Base-by-base conservation (phyloP, 805 yeast genomes). In the Yamadazyma olivae region DNA sequence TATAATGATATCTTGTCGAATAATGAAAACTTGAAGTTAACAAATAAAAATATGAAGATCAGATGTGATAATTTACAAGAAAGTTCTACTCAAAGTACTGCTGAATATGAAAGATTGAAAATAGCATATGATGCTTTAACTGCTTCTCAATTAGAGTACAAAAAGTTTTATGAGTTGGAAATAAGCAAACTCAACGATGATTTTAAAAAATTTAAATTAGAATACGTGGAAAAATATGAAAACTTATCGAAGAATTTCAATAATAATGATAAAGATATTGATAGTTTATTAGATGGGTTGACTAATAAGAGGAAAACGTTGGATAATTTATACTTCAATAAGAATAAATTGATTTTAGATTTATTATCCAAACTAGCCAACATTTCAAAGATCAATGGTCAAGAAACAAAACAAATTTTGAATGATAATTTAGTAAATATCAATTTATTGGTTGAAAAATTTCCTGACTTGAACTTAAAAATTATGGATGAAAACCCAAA, bases 51-150 rank as follows among this genome's bases (percentile, higher is more conserved):
- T 30, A 56, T 78, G 44, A 73, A 75, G 39, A 61, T 69, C 18
- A 67, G 79, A 36, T 61, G 77, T 45, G 66, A 64, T 9, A 70
- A 64, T 40, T 53, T 77, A 27, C 75, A 74, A 44, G 71, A 68
- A 29, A 62, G 67, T 33, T 74, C 74, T 32, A 57, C 64, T 1
- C 48, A 58, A 4, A 54, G 73, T 6, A 61, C 68, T 1, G 62
- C 76, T 2, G 88, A 82, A 49, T 64, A 58, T 33, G 82, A 76
- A 49, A 51, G 81, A 35, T 60, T 79, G 43, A 74, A 78, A 47
- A 67, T 67, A 19, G 73, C 82, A 5, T 79, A 81, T 52, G 83
- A 80, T 44, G 71, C 80, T 0, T 52, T 82, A 19, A 58, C 75
- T 17, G 62, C 67, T 2, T 60, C 77, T 3, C 81, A 77, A 43